These are phyloP conservation scores for Eucalyptus marginata DNA, from an alignment of 345 rosid genomes.

Conservation along the genomic window DNA sequence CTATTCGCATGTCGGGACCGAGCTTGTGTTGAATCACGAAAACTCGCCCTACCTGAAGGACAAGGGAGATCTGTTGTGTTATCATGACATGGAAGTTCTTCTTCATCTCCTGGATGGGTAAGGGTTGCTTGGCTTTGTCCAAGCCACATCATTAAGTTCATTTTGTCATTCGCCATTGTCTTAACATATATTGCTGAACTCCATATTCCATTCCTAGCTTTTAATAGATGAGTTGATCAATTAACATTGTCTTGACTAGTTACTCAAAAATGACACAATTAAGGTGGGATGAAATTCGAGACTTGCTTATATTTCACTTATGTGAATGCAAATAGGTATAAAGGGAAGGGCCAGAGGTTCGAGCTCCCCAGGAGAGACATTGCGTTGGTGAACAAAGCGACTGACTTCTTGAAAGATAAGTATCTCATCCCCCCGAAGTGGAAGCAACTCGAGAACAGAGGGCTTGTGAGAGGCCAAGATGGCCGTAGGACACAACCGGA, in stretches of 20 bases:
- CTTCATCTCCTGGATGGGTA: conserved; percentile 8
- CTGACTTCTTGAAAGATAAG: conserved; percentile 1
- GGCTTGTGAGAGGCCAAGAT: not conserved
- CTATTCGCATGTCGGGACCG: conserved; percentile 11
- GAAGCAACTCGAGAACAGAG: conserved; percentile 4
- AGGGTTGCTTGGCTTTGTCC: not conserved
- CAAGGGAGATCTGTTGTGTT: not conserved
- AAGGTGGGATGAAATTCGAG: not conserved
- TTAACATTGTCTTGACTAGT: not conserved
- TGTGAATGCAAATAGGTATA: not conserved
- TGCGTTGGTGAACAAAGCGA: conserved; percentile 7
- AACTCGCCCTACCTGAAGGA: conserved; percentile 12
- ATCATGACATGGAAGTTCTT: conserved; percentile 10
- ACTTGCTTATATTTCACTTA: not conserved
- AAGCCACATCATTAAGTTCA: not conserved
- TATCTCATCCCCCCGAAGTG: not conserved
- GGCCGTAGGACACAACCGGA: not conserved
- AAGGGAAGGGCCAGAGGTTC: conserved; percentile 4
- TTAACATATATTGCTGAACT: not conserved
- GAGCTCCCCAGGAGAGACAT: conserved; percentile 1
- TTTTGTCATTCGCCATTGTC: not conserved
- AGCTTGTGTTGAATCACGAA: not conserved
- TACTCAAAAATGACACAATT: not conserved
- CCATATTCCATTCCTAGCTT: not conserved
- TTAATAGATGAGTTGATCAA: not conserved